Evolutionary conservation across 2,329 filamentous ascomycete genomes (phyloP).

Genomic region (Curvularia sp.): DNA sequence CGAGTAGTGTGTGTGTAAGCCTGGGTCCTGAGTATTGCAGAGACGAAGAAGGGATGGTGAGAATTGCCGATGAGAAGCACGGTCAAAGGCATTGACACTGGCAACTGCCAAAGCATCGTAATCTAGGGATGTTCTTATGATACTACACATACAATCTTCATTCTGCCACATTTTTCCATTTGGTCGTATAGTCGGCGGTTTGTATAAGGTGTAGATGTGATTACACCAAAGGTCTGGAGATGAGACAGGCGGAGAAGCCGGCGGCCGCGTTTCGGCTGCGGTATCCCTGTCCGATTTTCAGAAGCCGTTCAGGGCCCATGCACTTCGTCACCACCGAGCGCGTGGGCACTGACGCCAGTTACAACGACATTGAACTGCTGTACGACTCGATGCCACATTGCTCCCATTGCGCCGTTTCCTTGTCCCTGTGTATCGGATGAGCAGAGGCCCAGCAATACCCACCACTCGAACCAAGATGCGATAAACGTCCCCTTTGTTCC

Average conservation of each 20-base stretch:
- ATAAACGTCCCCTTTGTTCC: slow-evolving; percentile 25
- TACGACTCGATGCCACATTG: slow-evolving; percentile 7
- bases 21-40: too few species aligned
- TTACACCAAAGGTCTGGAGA: not conserved
- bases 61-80: too few species aligned
- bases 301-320: slow-evolving; percentile 15
- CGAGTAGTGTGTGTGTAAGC: too few species aligned
- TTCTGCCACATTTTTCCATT: too few species aligned
- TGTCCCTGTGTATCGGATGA: slow-evolving; percentile 1
- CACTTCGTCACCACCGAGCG: slow-evolving; percentile 19
- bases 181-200: not conserved
- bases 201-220: not conserved
- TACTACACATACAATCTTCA: too few species aligned
- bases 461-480: slow-evolving; percentile 15
- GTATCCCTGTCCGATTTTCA: slow-evolving; percentile 14
- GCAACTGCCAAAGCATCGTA: too few species aligned
- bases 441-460: not conserved
- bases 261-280: slow-evolving; percentile 17
- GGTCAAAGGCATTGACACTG: too few species aligned
- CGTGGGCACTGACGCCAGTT: slow-evolving; percentile 12
- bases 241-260: slow-evolving; percentile 11
- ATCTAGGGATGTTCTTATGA: too few species aligned
- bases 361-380: slow-evolving; percentile 5
- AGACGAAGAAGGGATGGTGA: too few species aligned
- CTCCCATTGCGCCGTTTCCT: not conserved